Conservation (phyloP, 768 basidiomycete genomes). For the Cystobasidium onofrii region DNA sequence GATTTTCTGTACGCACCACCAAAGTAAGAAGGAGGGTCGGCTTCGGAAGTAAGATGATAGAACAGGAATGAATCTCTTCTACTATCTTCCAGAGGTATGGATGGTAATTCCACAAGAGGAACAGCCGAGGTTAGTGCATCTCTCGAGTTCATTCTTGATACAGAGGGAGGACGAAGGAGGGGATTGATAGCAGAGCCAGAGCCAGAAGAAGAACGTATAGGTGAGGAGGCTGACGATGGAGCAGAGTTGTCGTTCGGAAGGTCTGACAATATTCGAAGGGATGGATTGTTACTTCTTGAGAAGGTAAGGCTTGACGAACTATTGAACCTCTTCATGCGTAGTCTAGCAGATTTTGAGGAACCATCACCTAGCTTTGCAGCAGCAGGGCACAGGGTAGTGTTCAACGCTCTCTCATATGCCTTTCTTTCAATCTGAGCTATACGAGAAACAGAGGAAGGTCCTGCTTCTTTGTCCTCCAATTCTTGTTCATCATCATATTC, state of each 20-base stretch:
- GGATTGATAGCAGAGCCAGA: neutral
- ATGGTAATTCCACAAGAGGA: constrained; percentile 23
- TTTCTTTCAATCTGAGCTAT: neutral
- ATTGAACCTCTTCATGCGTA: neutral
- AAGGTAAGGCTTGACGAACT: neutral
- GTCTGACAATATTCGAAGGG: neutral
- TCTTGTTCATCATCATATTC: neutral
- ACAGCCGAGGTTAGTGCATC: constrained; percentile 16
- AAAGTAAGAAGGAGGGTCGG: constrained; percentile 7
- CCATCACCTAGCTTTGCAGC: constrained; percentile 1
- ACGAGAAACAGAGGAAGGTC: neutral
- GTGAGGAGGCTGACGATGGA: neutral
- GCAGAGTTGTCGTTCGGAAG: neutral
- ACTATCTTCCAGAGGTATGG: neutral
- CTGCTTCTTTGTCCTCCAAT: neutral
- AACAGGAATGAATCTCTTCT: constrained; percentile 13
- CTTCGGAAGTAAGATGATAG: constrained; percentile 22
- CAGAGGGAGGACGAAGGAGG: neutral
- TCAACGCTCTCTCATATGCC: constrained; percentile 4
- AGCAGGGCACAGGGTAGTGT: constrained; percentile 25
- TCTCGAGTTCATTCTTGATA: constrained; percentile 9
- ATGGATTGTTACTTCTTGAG: neutral
- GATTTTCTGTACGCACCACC: neutral
- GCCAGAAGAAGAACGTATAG: neutral
- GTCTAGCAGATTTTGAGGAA: neutral